phyloP scores from a whole-genome alignment of 1,139 yeast genomes.

The Torulaspora globosa region DNA sequence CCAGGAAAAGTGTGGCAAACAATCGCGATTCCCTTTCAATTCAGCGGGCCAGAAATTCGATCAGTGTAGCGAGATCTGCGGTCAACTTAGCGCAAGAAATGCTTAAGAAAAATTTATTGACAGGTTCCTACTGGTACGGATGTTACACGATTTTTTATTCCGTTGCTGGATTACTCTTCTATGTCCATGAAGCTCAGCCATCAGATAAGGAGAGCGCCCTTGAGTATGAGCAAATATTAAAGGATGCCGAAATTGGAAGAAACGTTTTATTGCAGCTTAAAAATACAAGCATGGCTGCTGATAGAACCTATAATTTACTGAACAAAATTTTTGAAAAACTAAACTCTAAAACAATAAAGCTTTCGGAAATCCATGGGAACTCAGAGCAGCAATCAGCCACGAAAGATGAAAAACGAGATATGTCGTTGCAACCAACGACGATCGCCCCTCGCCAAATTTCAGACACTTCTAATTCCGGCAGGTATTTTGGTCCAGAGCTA shows the following conservation, averaged over 20 bases:
- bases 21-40: conserved; percentile 49
- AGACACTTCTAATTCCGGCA: conserved; percentile 4
- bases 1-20: conserved; percentile 37
- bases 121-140: conserved; percentile 92
- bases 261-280: conserved; percentile 67
- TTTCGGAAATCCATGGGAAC: conserved; percentile 13
- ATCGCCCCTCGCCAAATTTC: conserved; percentile 9
- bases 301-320: conserved; percentile 72
- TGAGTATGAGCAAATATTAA: conserved; percentile 54
- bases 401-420: conserved; percentile 12
- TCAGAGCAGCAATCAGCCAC: conserved; percentile 17
- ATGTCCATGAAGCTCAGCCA: conserved; percentile 66
- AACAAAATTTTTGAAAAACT: conserved; percentile 79
- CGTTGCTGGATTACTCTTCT: conserved; percentile 81
- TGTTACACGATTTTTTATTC: conserved; percentile 89
- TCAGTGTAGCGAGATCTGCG: conserved; percentile 78
- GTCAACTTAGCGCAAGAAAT: conserved; percentile 80
- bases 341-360: conserved; percentile 40
- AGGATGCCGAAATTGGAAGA: conserved; percentile 80
- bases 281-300: conserved; percentile 72
- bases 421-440: conserved; percentile 1
- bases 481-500: conserved; percentile 6
- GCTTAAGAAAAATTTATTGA: conserved; percentile 66
- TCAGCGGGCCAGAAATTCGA: conserved; percentile 79
- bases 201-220: conserved; percentile 57